phyloP scores from a whole-genome alignment of 768 basidiomycete genomes.

The Suillus lakei region DNA sequence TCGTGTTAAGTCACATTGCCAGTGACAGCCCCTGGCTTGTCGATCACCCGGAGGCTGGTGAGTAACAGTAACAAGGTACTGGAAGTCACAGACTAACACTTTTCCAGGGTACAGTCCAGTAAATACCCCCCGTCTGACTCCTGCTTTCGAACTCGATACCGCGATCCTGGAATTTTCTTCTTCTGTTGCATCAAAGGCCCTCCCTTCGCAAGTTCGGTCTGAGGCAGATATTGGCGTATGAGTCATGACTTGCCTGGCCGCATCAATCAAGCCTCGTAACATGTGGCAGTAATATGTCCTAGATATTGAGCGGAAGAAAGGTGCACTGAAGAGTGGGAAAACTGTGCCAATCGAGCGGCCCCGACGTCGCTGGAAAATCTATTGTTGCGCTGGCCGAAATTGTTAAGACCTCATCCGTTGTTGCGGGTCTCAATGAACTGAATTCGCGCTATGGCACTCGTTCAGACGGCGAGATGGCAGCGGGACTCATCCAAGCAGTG shows the following conservation, averaged over 20 bases:
- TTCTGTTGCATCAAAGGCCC: slow-evolving; percentile 61
- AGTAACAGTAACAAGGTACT: too few species aligned
- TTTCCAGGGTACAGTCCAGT: too few species aligned
- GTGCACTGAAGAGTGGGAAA: slow-evolving; percentile 35
- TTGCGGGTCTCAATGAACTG: too few species aligned
- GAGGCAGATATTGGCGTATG: slow-evolving; percentile 67
- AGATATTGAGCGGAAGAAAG: slow-evolving; percentile 65
- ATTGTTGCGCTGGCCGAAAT: slow-evolving; percentile 69
- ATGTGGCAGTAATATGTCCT: slow-evolving; percentile 97
- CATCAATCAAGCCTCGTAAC: slow-evolving; percentile 64
- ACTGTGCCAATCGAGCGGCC: slow-evolving; percentile 64
- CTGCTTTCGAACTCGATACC: slow-evolving; percentile 91
- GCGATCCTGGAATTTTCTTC: slow-evolving; percentile 83
- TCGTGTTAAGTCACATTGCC: too few species aligned
- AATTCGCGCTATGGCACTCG: too few species aligned
- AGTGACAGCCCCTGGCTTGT: too few species aligned
- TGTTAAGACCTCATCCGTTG: too few species aligned
- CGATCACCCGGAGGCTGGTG: too few species aligned
- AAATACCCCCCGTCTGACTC: too few species aligned
- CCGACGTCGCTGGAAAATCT: slow-evolving; percentile 59
- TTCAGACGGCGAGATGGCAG: too few species aligned
- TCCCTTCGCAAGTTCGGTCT: slow-evolving; percentile 73
- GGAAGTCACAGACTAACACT: too few species aligned
- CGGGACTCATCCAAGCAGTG: too few species aligned
- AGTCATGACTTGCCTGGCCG: slow-evolving; percentile 68